Evolutionary conservation across 768 basidiomycete genomes (phyloP).

Genomic region (Tricholoma furcatifolium): DNA sequence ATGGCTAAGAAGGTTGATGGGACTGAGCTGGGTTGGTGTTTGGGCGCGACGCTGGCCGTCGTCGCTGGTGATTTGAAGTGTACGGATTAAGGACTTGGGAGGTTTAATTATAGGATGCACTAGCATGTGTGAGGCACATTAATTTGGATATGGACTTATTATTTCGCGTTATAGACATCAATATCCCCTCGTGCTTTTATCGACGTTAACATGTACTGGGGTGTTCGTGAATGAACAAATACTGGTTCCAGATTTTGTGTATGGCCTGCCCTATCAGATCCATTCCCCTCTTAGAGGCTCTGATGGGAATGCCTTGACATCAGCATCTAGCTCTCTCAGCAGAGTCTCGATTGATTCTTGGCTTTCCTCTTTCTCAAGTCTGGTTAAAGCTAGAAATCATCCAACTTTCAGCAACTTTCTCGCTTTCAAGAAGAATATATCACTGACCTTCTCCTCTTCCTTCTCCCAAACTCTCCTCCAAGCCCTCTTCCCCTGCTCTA

Average conservation of each 20-base stretch:
- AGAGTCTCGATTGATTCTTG: conserved; percentile 38
- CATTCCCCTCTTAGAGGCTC: conserved; percentile 53
- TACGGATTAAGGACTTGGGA: conserved; percentile 4
- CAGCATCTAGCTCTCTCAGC: conserved; percentile 45
- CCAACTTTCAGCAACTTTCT: neutral
- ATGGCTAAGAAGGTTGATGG: conserved; percentile 87
- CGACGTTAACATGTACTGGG: too few species aligned
- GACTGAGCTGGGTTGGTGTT: conserved; percentile 92
- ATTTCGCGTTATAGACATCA: too few species aligned
- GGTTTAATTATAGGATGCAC: neutral
- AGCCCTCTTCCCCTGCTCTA: conserved; percentile 42
- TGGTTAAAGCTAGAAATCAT: conserved; percentile 33
- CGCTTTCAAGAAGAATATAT: neutral
- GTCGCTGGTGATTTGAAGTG: conserved; percentile 63
- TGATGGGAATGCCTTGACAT: conserved; percentile 37
- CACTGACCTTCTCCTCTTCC: conserved; percentile 49
- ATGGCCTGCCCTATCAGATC: conserved; percentile 37
- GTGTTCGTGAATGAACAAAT: too few species aligned
- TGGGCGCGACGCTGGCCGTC: conserved; percentile 82
- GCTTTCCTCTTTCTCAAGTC: conserved; percentile 37
- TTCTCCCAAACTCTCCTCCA: conserved; percentile 50
- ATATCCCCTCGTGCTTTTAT: too few species aligned
- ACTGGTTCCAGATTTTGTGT: too few species aligned
- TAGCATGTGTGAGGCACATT: neutral
- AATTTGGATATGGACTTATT: too few species aligned